Evolutionary conservation across 805 yeast species (phyloP).

Genomic region (Kregervanrija delftensis): DNA sequence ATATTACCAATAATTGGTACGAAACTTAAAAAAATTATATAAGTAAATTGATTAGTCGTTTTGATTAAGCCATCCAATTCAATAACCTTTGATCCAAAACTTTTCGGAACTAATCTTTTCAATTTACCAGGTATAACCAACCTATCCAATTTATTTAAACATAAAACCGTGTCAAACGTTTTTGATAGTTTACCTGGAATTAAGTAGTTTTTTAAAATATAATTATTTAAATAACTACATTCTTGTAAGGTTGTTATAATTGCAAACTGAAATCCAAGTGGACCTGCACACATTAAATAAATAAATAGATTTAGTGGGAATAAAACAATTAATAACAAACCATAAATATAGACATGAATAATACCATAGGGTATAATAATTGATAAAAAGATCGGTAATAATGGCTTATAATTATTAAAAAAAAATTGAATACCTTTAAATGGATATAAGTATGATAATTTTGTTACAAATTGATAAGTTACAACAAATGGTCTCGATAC

Average conservation of each 20-base stretch:
- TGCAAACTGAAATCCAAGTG: conserved; percentile 22
- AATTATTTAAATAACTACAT: conserved; percentile 18
- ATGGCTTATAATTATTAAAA: conserved; percentile 14
- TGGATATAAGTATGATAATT: conserved; percentile 17
- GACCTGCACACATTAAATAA: conserved; percentile 19
- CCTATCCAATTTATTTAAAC: conserved; percentile 20
- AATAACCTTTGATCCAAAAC: conserved; percentile 18
- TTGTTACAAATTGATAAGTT: conserved; percentile 9
- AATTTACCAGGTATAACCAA: conserved; percentile 29
- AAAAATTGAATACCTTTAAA: conserved; percentile 22
- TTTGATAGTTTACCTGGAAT: conserved; percentile 20
- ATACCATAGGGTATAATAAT: conserved; percentile 19
- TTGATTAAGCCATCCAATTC: conserved; percentile 2
- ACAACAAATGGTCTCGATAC: conserved; percentile 17
- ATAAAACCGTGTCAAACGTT: conserved; percentile 23
- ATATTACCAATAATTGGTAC: conserved; percentile 23
- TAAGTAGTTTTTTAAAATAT: conserved; percentile 18
- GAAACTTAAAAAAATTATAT: conserved; percentile 13
- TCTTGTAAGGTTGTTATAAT: conserved; percentile 20
- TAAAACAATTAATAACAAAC: conserved; percentile 13
- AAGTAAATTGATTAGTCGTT: background rate
- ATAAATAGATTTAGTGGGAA: conserved; percentile 20
- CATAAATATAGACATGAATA: conserved; percentile 15
- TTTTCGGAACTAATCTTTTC: conserved; percentile 22
- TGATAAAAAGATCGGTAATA: conserved; percentile 23